Evolutionary conservation across 2,329 filamentous ascomycete species (phyloP).

Genomic region (Microsporum ferrugineum): DNA sequence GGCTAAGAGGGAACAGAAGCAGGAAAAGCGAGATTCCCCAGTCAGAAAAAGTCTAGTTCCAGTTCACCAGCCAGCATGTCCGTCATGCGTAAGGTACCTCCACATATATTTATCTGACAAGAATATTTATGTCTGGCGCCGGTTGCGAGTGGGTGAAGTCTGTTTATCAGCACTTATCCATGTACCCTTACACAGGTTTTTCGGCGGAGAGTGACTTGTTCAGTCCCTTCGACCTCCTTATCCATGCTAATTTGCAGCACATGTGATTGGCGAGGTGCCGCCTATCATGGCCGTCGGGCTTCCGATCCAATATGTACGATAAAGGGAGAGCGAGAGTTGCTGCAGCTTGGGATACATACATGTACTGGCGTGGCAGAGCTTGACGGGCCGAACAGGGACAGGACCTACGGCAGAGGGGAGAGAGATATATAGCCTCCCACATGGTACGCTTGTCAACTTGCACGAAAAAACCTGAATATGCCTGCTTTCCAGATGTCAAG

Average conservation of each 20-base stretch:
- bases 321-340: neutral
- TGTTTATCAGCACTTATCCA: neutral
- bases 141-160: neutral
- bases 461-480: too few relatives aligned
- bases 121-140: neutral
- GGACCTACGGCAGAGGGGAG: neutral
- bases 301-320: neutral
- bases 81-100: conserved; percentile 1
- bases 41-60: neutral
- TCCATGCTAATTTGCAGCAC: neutral
- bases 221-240: neutral
- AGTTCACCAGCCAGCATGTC: neutral
- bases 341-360: neutral
- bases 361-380: neutral
- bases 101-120: neutral
- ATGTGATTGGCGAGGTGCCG: neutral
- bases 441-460: too few relatives aligned
- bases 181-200: neutral
- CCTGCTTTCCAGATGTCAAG: too few relatives aligned
- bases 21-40: neutral
- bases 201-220: neutral
- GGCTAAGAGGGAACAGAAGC: neutral
- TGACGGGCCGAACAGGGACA: neutral
- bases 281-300: neutral
- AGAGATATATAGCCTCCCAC: neutral